A percentile compares a stretch with the other conserved stretches of the same genome.
These are phyloP conservation scores for Phalaenopsis equestris DNA, from an alignment of 106 monocot genomes.

Conservation along the genomic window DNA sequence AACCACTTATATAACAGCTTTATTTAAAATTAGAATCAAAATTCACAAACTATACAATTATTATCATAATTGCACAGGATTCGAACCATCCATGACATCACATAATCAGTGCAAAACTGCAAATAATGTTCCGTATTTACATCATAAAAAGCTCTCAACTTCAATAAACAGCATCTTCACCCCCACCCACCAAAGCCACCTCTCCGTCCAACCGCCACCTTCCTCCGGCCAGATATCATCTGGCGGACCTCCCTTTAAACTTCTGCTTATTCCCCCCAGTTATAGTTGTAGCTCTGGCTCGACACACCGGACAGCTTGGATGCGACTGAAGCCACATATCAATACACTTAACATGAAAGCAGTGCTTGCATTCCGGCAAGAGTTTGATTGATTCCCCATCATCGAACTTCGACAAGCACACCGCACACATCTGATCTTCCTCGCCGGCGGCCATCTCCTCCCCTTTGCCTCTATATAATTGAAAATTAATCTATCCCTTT, in stretches of 20 bases:
- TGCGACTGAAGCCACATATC: conserved; percentile 7
- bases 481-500: not conserved
- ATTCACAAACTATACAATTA: no score
- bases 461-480: not conserved
- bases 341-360: conserved; percentile 9
- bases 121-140: no score
- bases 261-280: not conserved
- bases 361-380: conserved; percentile 10
- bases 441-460: not conserved
- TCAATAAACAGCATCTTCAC: not conserved
- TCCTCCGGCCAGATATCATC: not conserved
- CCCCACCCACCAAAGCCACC: not conserved
- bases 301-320: conserved; percentile 7
- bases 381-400: conserved; percentile 7
- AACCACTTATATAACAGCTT: no score
- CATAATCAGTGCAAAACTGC: no score
- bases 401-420: conserved; percentile 7
- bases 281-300: not conserved
- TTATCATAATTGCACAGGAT: no score
- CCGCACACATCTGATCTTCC: conserved; percentile 1
- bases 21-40: no score
- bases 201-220: not conserved
- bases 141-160: not conserved
- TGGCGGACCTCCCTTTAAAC: not conserved
- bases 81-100: no score